Evolutionary conservation across 306 rosid genomes (phyloP).

Genomic region (Cercis canadensis): DNA sequence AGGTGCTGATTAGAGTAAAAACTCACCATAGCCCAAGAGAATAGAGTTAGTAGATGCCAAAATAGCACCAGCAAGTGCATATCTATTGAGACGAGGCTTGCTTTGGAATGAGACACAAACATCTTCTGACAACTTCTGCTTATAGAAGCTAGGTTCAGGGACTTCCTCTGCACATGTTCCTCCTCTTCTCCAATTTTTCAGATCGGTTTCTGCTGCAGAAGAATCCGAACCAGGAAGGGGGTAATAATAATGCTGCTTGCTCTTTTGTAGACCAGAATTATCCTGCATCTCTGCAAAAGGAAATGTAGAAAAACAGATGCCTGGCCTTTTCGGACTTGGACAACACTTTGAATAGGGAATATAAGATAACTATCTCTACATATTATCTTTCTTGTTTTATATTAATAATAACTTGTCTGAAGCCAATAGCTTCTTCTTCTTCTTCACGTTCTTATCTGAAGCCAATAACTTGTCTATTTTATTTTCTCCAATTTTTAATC

Average conservation of each 20-base stretch:
- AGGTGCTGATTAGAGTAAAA: neutral
- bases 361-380: too few species aligned
- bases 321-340: too few species aligned
- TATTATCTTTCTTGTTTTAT: too few species aligned
- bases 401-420: too few species aligned
- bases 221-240: conserved; percentile 49
- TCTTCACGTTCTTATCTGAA: too few species aligned
- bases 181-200: neutral
- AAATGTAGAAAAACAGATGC: neutral
- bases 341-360: neutral
- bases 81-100: conserved; percentile 58
- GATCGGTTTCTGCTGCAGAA: conserved; percentile 26
- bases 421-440: too few species aligned
- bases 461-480: too few species aligned
- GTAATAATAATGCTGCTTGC: conserved; percentile 25
- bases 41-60: conserved; percentile 83
- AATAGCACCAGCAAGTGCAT: conserved; percentile 66
- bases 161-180: neutral
- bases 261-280: conserved; percentile 10
- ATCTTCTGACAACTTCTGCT: neutral
- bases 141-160: too few species aligned
- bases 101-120: neutral
- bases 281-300: neutral
- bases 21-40: conserved; percentile 81
- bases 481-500: too few species aligned